phyloP scores from a whole-genome alignment of 1,139 yeast species.

The Arxiozyma telluris region DNA sequence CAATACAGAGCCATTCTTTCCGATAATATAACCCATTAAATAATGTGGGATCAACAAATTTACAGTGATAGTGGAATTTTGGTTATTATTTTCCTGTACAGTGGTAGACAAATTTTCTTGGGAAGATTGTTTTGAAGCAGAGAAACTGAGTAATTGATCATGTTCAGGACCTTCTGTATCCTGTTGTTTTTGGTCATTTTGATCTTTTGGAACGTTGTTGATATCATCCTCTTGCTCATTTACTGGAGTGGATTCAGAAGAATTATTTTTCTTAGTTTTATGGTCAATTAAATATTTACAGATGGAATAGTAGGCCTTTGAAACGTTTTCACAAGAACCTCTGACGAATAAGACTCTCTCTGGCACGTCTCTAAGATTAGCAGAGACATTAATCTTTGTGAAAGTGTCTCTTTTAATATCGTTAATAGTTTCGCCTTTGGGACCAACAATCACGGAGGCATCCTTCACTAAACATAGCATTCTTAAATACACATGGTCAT shows the following conservation, averaged over 20 bases:
- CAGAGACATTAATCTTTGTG: conserved; percentile 69
- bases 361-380: conserved; percentile 61
- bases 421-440: conserved; percentile 63
- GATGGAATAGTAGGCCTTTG: conserved; percentile 72
- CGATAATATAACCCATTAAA: conserved; percentile 74
- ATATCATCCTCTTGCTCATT: not conserved
- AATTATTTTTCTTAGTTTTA: not conserved
- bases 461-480: conserved; percentile 74
- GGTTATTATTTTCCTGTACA: not conserved
- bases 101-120: not conserved
- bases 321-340: conserved; percentile 74
- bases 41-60: conserved; percentile 69
- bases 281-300: conserved; percentile 48
- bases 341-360: conserved; percentile 71
- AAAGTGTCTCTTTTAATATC: conserved; percentile 57
- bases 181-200: conserved; percentile 28
- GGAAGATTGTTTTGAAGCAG: conserved; percentile 28
- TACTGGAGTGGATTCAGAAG: not conserved
- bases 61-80: conserved; percentile 16
- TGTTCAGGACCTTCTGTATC: not conserved
- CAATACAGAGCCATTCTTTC: conserved; percentile 66
- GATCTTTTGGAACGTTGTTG: conserved; percentile 22
- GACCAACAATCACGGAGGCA: conserved; percentile 69
- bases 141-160: not conserved
- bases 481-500: conserved; percentile 45